phyloP scores from a whole-genome alignment of 2,329 filamentous ascomycete species.

The Dactylellina cionopaga region DNA sequence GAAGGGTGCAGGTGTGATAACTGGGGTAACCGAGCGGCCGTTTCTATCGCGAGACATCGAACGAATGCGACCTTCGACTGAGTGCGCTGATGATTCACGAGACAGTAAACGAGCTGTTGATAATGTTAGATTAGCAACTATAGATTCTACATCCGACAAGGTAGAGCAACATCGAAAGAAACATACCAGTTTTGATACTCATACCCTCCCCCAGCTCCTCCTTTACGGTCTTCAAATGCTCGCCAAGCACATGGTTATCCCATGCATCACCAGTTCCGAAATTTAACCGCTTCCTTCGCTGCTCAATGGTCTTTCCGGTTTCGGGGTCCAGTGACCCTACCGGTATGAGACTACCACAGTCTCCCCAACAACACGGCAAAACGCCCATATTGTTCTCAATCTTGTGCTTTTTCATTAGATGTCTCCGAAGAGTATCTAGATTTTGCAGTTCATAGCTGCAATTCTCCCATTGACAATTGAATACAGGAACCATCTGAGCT shows the following conservation, averaged over 20 bases:
- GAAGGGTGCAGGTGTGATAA: constrained; percentile 53
- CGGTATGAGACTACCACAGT: constrained; percentile 58
- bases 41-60: constrained; percentile 52
- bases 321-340: constrained; percentile 55
- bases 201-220: constrained; percentile 55
- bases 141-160: neutral
- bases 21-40: constrained; percentile 54
- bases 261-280: constrained; percentile 53
- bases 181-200: constrained; percentile 36
- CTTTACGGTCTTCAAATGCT: constrained; percentile 53
- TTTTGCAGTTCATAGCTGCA: constrained; percentile 72
- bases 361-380: constrained; percentile 64
- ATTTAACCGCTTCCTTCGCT: constrained; percentile 54
- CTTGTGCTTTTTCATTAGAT: constrained; percentile 69
- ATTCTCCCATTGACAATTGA: constrained; percentile 68
- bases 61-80: constrained; percentile 35
- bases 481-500: constrained; percentile 59
- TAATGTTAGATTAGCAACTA: no score
- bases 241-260: constrained; percentile 54
- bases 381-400: constrained; percentile 59
- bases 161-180: neutral
- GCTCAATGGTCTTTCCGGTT: constrained; percentile 31
- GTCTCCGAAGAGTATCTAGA: constrained; percentile 69
- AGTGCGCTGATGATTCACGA: constrained; percentile 53
- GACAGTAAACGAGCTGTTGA: constrained; percentile 41